Conservation (phyloP, 2,329 filamentous ascomycete species). For the Aureobasidium melanogenum region DNA sequence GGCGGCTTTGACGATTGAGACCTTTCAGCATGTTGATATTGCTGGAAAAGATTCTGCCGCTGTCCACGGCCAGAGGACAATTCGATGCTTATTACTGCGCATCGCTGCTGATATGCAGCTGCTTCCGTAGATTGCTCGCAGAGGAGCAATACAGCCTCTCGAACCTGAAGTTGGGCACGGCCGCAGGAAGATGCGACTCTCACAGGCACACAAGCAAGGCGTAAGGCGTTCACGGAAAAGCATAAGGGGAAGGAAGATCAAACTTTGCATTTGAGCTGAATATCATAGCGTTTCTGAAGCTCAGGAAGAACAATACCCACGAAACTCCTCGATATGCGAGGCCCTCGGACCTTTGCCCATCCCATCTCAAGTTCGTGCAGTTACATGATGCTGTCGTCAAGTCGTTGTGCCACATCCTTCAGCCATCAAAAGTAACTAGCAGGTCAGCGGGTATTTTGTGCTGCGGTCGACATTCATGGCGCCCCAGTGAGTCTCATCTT, state of each 20-base stretch:
- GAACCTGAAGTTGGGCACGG: not conserved
- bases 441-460: constrained; percentile 47
- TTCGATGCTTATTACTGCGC: not conserved
- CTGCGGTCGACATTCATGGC: constrained; percentile 53
- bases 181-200: not conserved
- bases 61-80: not conserved
- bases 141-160: not conserved
- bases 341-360: not conserved
- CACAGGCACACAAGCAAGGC: constrained; percentile 6
- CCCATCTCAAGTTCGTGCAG: not conserved
- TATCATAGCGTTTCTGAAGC: not conserved
- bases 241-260: not conserved
- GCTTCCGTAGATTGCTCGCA: not conserved
- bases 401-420: not conserved
- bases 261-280: constrained; percentile 8
- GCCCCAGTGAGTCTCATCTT: constrained; percentile 62
- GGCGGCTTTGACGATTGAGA: constrained; percentile 58
- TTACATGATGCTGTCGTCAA: not conserved
- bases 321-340: not conserved
- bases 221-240: not conserved
- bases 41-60: not conserved
- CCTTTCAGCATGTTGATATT: not conserved
- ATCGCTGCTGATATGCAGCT: not conserved
- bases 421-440: constrained; percentile 22
- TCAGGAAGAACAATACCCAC: constrained; percentile 4